A percentile compares a stretch with the other conserved stretches of the same genome.
Conservation (phyloP, 371 early-diverging fungal species). For the Apophysomyces variabilis region DNA sequence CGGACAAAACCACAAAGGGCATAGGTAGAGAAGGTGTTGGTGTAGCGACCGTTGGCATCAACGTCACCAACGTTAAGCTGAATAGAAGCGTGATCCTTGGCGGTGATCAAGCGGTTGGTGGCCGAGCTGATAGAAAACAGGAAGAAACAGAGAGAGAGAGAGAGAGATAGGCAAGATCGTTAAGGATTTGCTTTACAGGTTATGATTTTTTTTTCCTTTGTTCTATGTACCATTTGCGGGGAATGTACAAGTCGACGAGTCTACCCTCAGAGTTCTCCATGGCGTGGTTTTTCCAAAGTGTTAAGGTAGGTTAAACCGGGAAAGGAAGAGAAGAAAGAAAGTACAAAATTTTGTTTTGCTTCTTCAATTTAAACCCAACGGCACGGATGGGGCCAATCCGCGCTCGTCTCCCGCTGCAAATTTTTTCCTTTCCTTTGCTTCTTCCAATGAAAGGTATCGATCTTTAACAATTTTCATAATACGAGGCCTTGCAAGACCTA, state of each 20-base stretch:
- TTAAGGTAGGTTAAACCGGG: constrained; percentile 27
- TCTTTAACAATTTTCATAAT: too few species aligned
- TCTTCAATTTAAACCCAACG: constrained; percentile 2
- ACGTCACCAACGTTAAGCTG: constrained; percentile 98
- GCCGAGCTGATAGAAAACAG: constrained; percentile 40
- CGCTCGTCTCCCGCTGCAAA: not conserved
- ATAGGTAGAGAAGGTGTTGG: constrained; percentile 83
- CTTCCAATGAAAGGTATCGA: too few species aligned
- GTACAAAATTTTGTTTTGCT: constrained; percentile 15
- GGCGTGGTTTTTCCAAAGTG: constrained; percentile 27
- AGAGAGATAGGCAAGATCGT: too few species aligned
- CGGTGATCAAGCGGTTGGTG: constrained; percentile 59
- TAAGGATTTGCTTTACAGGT: too few species aligned
- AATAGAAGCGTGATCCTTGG: constrained; percentile 97
- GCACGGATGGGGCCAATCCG: not conserved
- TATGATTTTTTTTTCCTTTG: not conserved
- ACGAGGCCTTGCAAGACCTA: too few species aligned
- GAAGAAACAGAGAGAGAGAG: too few species aligned
- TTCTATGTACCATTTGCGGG: constrained; percentile 88
- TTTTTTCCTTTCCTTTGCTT: not conserved
- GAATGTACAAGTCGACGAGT: constrained; percentile 93
- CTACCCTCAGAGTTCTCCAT: constrained; percentile 77
- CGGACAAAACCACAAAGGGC: constrained; percentile 96
- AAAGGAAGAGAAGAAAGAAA: constrained; percentile 12
- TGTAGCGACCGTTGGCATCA: constrained; percentile 84